These are phyloP conservation scores for Rhynchospora breviuscula DNA, from an alignment of 176 grass and related monocot genomes.

Conservation along the genomic window DNA sequence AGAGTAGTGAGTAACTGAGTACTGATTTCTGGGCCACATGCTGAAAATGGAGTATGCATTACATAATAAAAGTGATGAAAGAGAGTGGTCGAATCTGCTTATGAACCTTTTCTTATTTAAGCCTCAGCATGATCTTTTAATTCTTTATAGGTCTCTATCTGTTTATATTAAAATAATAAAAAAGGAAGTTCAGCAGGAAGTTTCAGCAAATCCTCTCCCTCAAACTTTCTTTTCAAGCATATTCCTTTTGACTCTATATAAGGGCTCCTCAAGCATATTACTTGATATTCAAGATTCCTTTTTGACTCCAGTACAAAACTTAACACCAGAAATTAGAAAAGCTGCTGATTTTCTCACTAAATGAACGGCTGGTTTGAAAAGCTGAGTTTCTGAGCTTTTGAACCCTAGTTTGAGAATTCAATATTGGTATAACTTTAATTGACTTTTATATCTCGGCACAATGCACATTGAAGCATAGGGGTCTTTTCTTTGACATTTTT, in stretches of 20 bases:
- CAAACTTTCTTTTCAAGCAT: not conserved
- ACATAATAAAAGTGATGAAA: not conserved
- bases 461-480: not conserved
- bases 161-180: not conserved
- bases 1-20: not conserved
- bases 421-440: not conserved
- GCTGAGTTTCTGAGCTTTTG: not conserved
- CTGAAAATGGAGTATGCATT: not conserved
- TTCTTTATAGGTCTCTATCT: not conserved
- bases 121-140: not conserved
- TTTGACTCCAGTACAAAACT: not conserved
- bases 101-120: not conserved
- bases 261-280: not conserved
- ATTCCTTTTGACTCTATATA: not conserved
- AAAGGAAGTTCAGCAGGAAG: not conserved
- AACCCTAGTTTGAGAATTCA: not conserved
- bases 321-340: not conserved
- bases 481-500: not conserved
- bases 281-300: not conserved
- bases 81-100: not conserved
- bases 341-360: not conserved
- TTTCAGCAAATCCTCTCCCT: not conserved
- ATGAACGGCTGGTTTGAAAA: not conserved
- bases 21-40: not conserved
- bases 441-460: not conserved